phyloP scores from a whole-genome alignment of 352 stramenopile species.

The Pythium periplocum region DNA sequence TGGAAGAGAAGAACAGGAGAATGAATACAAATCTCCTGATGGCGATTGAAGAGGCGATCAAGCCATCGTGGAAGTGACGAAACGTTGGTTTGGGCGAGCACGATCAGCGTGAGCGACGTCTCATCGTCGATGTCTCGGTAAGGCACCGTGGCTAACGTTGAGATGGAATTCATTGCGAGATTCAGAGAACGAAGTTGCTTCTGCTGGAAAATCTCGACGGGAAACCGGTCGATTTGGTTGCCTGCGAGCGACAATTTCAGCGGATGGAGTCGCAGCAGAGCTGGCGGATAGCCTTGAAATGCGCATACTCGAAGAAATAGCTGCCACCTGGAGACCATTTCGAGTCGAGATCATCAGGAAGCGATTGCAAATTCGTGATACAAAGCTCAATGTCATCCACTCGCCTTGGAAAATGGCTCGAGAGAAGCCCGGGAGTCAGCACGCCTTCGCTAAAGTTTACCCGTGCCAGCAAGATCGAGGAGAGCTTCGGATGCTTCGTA shows the following conservation, averaged over 20 bases:
- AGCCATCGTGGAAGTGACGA: slow-evolving; percentile 6
- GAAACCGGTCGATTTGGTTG: slow-evolving; percentile 8
- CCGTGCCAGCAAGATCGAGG: slow-evolving; percentile 16
- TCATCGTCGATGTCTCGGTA: neutral
- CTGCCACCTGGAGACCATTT: slow-evolving; percentile 4
- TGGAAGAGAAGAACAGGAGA: neutral
- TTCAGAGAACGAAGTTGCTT: neutral
- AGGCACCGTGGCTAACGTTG: neutral
- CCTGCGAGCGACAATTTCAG: slow-evolving; percentile 3
- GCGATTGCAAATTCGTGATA: slow-evolving; percentile 7
- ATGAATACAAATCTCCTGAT: neutral
- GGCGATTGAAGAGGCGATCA: slow-evolving; percentile 1
- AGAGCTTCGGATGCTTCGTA: slow-evolving; percentile 16
- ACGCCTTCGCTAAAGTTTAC: slow-evolving; percentile 17
- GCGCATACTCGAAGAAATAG: slow-evolving; percentile 5
- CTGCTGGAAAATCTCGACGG: slow-evolving; percentile 1
- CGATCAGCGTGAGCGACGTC: neutral
- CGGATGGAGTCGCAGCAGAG: slow-evolving; percentile 1
- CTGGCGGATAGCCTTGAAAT: slow-evolving; percentile 5
- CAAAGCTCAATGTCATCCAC: slow-evolving; percentile 16
- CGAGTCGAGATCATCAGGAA: slow-evolving; percentile 8
- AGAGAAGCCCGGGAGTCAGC: slow-evolving; percentile 5
- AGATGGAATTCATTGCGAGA: neutral
- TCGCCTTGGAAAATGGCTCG: slow-evolving; percentile 5
- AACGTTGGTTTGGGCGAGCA: slow-evolving; percentile 1